Evolutionary conservation across 192 early-diverging fungal genomes (phyloP), one percentile per base, ranked within the genome.

Genomic region (Obelidium mucronatum): DNA sequence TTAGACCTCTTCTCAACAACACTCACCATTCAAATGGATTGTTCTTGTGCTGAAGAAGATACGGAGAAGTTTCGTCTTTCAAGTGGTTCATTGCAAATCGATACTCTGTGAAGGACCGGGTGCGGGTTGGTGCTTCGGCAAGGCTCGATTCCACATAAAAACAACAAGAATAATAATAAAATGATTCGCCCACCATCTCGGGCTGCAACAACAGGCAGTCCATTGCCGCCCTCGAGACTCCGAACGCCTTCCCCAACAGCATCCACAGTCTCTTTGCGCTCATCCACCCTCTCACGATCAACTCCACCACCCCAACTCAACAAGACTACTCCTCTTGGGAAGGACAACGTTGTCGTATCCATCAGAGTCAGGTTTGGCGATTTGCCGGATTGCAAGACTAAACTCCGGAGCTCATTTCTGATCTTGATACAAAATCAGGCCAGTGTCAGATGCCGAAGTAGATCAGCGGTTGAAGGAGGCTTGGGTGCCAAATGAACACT

Each of bases 1-100:
- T 13, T 51, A 51, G 22, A 22, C 11, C 11, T 51, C 11, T 13
- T 51, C 48, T 22, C 8, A 51, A 51, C 48, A 51, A 51, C 48
- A 22, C 48, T 8, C 8, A 51, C 90, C 90, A 91, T 71, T 91
- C 89, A 13, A 88, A 85, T 4, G 86, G 86, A 63, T 89, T 85
- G 48, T 88, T 74, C 42, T 76, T 78, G 65, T 80, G 56, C 80
- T 90, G 88, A 67, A 86, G 72, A n/a, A 91, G 71, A 80, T 91
- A 91, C 56, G 90, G 84, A 37, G 86, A 88, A 67, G 87, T 90
- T 30, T 5, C 5, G 55, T 58, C 24, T 5, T 15, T 58, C 11
- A 58, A 24, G 6, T 24, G 55, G 55, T 58, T 58, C n/a, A n/a
- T n/a, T n/a, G n/a, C n/a, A n/a, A n/a, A n/a, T n/a, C n/a, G n/a